Evolutionary conservation across 129 eudicot genomes (phyloP), one percentile per base, ranked within the genome.

Genomic region (Artemisia argyi): DNA sequence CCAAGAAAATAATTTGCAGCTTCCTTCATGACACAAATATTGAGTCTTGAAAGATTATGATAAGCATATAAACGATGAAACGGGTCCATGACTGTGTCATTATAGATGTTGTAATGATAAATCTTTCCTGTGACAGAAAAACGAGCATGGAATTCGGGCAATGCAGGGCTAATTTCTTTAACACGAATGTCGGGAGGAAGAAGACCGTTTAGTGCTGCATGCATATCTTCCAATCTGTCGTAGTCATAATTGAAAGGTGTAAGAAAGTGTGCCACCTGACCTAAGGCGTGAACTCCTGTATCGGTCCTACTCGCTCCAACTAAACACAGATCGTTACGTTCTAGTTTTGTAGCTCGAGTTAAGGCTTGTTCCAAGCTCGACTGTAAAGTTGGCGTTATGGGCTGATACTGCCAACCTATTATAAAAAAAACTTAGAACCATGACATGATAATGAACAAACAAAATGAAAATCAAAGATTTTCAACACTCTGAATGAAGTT

Each of bases 261-360:
- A 74, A 78, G 47, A 58, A 87, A 92, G 71, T 92, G 98, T 46
- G 92, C 96, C 73, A 89, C 98, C 98, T 92, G 98, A 78, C 95
- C 98, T 82, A 82, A 82, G 12, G 98, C 98, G 61, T 92, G 98
- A 72, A 92, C 96, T 79, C 98, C 96, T 22, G 95, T 48, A 74
- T 92, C 98, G 0, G 98, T 92, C 84, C 98, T 84, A 69, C 98
- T 82, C 58, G 98, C 98, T 69, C 96, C 96, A 68, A 87, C 96
- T 61, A 92, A 71, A 65, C 76, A 52, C 13, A 92, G 89, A 68
- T 89, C 87, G 16, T 81, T 71, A 13, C 98, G 89, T 7, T 87
- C 85, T 26, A 86, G 79, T 51, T 92, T 87, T 56, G 98, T 89
- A 54, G 76, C 82, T 26, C 68, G 76, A 20, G 81, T 92, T 70